phyloP scores from a whole-genome alignment of 352 stramenopile genomes.

The Globisporangium spiculum region DNA sequence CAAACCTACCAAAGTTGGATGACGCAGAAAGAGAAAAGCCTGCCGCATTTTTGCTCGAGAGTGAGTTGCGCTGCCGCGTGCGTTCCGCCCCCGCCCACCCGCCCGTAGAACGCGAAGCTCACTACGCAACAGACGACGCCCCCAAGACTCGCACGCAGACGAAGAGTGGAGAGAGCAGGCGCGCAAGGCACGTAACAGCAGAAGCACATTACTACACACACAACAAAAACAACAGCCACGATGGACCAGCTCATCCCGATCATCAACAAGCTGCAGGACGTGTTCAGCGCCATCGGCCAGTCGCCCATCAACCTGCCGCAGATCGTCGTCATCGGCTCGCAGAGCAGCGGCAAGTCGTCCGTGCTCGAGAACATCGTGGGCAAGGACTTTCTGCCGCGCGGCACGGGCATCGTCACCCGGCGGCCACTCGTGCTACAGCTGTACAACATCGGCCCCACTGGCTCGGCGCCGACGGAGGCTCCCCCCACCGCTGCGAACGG shows the following conservation, averaged over 20 bases:
- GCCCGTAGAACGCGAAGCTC: background rate
- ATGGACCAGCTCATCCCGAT: conserved; percentile 99
- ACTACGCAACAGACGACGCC: background rate
- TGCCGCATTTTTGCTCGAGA: background rate
- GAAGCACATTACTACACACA: background rate
- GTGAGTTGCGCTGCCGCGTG: background rate
- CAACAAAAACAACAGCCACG: background rate
- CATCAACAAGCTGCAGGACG: conserved; percentile 99
- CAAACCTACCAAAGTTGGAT: no score
- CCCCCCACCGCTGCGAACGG: conserved; percentile 18
- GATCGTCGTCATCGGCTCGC: conserved; percentile 97
- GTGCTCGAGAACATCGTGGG: conserved; percentile 96
- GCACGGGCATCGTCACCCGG: conserved; percentile 98
- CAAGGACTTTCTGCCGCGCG: conserved; percentile 95
- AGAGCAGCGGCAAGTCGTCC: conserved; percentile 96
- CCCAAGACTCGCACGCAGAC: background rate
- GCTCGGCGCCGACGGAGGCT: conserved; percentile 19
- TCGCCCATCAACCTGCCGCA: conserved; percentile 96
- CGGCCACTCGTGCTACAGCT: conserved; percentile 98
- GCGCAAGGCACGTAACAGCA: no score
- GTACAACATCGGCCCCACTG: conserved; percentile 83
- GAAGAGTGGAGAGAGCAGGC: background rate
- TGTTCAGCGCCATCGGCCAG: conserved; percentile 96
- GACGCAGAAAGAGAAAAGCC: background rate
- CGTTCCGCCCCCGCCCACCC: background rate